Base-by-base conservation (phyloP, 805 yeast species). In the Ogataea zsoltii region DNA sequence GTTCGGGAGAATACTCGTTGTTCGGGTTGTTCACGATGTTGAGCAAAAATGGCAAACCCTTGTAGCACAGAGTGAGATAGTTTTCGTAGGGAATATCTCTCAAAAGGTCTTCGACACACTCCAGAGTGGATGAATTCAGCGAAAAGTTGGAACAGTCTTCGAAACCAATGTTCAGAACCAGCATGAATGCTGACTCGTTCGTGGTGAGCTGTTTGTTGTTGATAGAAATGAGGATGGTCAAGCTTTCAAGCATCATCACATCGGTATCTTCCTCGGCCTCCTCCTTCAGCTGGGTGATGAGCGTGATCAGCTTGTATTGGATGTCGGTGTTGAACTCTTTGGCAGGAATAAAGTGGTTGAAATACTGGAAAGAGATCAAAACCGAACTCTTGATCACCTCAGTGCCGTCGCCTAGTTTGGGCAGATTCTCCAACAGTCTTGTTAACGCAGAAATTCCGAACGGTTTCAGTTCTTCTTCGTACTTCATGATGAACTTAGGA, bases 261-360 rank as follows among this genome's bases (percentile, higher is more conserved):
- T 86, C 80, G 0, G 96, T 77, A 56, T 91, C 98, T 37, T 88
- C 96, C 36, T 82, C 86, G 0, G 94, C 77, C 1, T 79, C 84
- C 1, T 74, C 76, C 3, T 76, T 58, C 9, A 92, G 62, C 2
- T 73, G 61, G 2, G 62, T 57, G 10, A 82, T 72, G 0, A 79
- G 50, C 1, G 52, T 37, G 30, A 77, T 45, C 21, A 68, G 45
- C 13, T 47, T 44, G 13, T 37, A 33, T 43, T 68, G 72, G 31
- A 62, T 58, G 2, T 53, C 57, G 7, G 21, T 12, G 34, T 46
- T 54, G 48, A 67, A 58, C 31, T 56, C 41, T 7, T 50, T 36
- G 7, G 57, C 41, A 16, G 54, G 54, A 7, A 61, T 40, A 41
- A 57, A 56, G 35, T 56, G 57, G 39, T 57, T 53, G 49, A 61